These are phyloP conservation scores for Balakata baccata DNA, from an alignment of 345 rosid species.

Conservation along the genomic window DNA sequence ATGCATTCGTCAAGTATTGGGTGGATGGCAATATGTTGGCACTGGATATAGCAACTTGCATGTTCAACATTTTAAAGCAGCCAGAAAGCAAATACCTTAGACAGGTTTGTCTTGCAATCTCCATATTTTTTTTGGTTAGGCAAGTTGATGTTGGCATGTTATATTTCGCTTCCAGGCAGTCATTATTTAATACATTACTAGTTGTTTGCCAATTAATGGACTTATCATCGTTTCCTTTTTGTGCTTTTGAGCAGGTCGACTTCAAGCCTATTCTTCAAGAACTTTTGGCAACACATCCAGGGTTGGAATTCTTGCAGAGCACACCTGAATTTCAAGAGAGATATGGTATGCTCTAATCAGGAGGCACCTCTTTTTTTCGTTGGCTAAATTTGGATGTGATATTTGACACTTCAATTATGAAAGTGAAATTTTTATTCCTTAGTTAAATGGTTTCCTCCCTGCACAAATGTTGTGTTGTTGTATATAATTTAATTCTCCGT, in stretches of 20 bases:
- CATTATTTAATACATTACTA: slow-evolving; percentile 4
- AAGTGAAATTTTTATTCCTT: neutral
- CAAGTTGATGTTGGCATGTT: neutral
- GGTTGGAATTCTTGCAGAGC: slow-evolving; percentile 65
- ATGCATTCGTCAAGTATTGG: slow-evolving; percentile 71
- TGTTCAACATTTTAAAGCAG: slow-evolving; percentile 66
- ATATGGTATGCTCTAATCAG: slow-evolving; percentile 54
- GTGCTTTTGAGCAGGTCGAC: slow-evolving; percentile 52
- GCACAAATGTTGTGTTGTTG: neutral
- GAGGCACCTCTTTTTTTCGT: neutral
- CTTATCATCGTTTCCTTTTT: neutral
- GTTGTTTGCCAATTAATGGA: neutral
- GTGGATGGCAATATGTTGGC: slow-evolving; percentile 62
- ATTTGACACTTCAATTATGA: neutral
- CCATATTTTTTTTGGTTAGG: neutral
- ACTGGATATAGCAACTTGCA: slow-evolving; percentile 62
- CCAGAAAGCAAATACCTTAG: slow-evolving; percentile 63
- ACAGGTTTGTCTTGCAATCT: slow-evolving; percentile 49
- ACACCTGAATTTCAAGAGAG: slow-evolving; percentile 88
- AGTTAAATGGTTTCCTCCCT: neutral
- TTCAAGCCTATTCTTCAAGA: slow-evolving; percentile 75
- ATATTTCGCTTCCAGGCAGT: slow-evolving; percentile 7
- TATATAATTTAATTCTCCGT: neutral
- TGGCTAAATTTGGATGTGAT: neutral
- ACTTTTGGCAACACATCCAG: slow-evolving; percentile 79